phyloP scores from a whole-genome alignment of 371 early-diverging fungal species.

The Mortierella polycephala region DNA sequence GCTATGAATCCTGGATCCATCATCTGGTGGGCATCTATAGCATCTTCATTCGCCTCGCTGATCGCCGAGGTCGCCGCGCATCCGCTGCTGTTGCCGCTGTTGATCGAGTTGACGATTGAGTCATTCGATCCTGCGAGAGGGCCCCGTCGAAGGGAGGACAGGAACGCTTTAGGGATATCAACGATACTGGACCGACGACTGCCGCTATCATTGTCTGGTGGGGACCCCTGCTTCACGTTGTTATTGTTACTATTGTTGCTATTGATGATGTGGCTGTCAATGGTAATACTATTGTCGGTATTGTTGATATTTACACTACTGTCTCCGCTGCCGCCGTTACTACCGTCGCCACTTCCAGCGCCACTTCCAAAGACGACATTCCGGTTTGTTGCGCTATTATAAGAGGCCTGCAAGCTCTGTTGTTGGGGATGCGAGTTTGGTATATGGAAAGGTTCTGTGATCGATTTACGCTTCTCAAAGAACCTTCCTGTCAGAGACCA shows the following conservation, averaged over 20 bases:
- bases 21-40: background rate
- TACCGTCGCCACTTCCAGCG: background rate
- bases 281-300: background rate
- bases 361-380: constrained; percentile 2
- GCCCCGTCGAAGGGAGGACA: constrained; percentile 13
- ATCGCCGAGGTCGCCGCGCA: constrained; percentile 7
- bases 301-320: background rate
- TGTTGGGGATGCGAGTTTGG: background rate
- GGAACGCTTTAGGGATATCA: constrained; percentile 3
- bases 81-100: background rate
- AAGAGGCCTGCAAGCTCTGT: background rate
- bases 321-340: too few species aligned
- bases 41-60: background rate
- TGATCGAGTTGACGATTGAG: background rate
- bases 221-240: background rate
- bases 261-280: background rate
- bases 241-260: background rate
- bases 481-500: constrained; percentile 41
- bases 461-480: constrained; percentile 28
- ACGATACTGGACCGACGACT: constrained; percentile 7
- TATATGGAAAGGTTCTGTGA: constrained; percentile 10
- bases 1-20: background rate
- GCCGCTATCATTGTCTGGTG: background rate
- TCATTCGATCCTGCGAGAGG: background rate
- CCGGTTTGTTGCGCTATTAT: background rate